phyloP scores from a whole-genome alignment of 2,329 filamentous ascomycete genomes.

The Geosmithia morbida region DNA sequence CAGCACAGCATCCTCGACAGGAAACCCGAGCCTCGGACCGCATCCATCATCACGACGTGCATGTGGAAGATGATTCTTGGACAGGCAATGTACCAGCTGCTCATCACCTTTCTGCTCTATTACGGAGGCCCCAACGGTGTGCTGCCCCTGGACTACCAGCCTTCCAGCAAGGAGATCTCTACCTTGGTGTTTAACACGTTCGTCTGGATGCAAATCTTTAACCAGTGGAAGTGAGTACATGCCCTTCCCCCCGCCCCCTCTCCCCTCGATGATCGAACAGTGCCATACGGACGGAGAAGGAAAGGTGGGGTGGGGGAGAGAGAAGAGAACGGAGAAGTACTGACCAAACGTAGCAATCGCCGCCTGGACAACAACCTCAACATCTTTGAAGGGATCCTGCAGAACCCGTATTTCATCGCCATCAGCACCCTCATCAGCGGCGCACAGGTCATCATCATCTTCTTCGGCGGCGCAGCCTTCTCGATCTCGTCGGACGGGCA shows the following conservation, averaged over 20 bases:
- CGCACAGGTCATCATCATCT: conserved; percentile 81
- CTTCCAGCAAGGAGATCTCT: conserved; percentile 35
- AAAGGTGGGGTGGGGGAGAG: not conserved
- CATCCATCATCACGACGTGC: conserved; percentile 61
- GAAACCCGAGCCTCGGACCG: conserved; percentile 46
- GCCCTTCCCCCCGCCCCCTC: not conserved
- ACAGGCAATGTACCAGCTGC: conserved; percentile 79
- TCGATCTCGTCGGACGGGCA: conserved; percentile 48
- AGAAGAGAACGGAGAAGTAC: not conserved
- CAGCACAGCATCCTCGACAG: conserved; percentile 67
- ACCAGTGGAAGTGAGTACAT: conserved; percentile 72
- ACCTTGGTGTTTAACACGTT: conserved; percentile 96
- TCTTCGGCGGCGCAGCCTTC: conserved; percentile 72
- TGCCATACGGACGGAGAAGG: too few relatives aligned
- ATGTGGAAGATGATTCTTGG: conserved; percentile 99
- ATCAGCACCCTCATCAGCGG: conserved; percentile 83
- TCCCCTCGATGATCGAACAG: too few relatives aligned
- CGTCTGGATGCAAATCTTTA: conserved; percentile 99
- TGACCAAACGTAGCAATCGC: conserved; percentile 46
- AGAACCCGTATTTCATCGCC: conserved; percentile 77
- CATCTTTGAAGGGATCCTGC: conserved; percentile 76
- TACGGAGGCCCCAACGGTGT: conserved; percentile 44
- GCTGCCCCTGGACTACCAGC: conserved; percentile 34
- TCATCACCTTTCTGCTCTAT: conserved; percentile 66
- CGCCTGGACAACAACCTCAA: conserved; percentile 92